Base-by-base conservation (phyloP, 2,329 filamentous ascomycete species). In the Cercospora sp. region DNA sequence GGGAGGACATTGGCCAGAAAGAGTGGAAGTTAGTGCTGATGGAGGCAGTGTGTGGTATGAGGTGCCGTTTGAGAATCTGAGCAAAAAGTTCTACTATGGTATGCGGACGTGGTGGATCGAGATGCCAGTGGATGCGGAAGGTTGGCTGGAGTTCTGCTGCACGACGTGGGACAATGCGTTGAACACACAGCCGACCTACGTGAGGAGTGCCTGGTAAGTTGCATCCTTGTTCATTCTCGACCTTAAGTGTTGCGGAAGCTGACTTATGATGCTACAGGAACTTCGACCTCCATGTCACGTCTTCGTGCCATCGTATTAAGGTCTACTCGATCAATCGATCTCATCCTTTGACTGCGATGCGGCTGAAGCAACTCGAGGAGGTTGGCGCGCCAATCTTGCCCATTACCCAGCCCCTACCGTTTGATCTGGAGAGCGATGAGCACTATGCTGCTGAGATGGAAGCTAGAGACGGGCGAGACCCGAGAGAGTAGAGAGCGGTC, bases 81-180 rank as follows among this genome's bases (percentile, higher is more conserved):
- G 84, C 2, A 82, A 81, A 70, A 92, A 91, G 77, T 84, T 87
- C 60, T 87, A 83, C 59, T 87, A 85, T 73, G 84, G 87, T 0
- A 92, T 89, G 90, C 80, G 89, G 12, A 83, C 83, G 0, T 92
- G 89, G 90, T 81, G 86, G 65, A 82, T 84, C 1, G 86, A 89
- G 1, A 73, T 91, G 0, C 89, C 89, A 0, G 86, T 87, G 30
- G 81, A 83, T 69, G 79, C 79, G 2, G 82, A 83, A 69, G 82
- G 82, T 5, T 83, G 81, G 82, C 67, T 83, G 10, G 82, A 83
- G 60, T 77, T 83, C 64, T 79, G 77, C 55, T 80, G 81, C 12
- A 71, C 81, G 31, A 80, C 77, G 31, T 83, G 81, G 82, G 81
- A 83, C 57, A 80, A 82, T 72, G 78, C 81, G n/a, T 65, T 83